Evolutionary conservation across 495 filamentous ascomycete species (phyloP), one percentile per base, ranked within the genome.

Genomic region (Neurospora sp.): DNA sequence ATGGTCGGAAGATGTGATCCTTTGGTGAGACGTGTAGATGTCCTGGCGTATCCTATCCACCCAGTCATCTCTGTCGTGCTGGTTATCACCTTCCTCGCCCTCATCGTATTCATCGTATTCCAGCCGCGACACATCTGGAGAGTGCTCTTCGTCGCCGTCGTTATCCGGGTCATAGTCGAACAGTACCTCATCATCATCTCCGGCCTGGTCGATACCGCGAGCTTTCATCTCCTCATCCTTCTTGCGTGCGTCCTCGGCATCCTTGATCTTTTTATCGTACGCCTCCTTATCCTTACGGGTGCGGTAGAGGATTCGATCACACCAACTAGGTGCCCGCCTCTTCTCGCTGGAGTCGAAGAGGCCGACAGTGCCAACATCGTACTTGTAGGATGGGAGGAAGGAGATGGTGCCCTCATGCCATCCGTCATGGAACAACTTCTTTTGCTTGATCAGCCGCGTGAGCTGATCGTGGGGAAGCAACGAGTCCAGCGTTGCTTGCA

Each of bases 261-360:
- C 91, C 71, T 85, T 84, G 4, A 86, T 78, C 72, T 88, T 90
- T 70, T 82, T 84, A n/a, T 94, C 89, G 77, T 94, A 92, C n/a
- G 84, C 86, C 5, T 90, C 79, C 72, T 86, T 90, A 75, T 94
- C 91, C 70, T 85, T 88, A 44, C 91, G 88, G 2, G 92, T 92
- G 41, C 94, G 88, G 77, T 88, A 99, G 0, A 99, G 82, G 66
- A 99, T 94, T n/a, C 96, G 90, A 81, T 99, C 96, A 79, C 96
- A 99, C 95, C 95, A 99, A 79, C 94, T 97, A 5, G 96, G 96
- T 16, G 92, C 91, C 70, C 96, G 86, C 70, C 90, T 89, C 85
- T 98, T 99, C 76, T 97, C 96, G 74, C 93, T 97, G 0, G 94
- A 92, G 82, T 99, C 96, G 79, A 97, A 98, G 73, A 92, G 86